Conservation (phyloP, 73 alveolate genomes). For the Breviolum minutum region DNA sequence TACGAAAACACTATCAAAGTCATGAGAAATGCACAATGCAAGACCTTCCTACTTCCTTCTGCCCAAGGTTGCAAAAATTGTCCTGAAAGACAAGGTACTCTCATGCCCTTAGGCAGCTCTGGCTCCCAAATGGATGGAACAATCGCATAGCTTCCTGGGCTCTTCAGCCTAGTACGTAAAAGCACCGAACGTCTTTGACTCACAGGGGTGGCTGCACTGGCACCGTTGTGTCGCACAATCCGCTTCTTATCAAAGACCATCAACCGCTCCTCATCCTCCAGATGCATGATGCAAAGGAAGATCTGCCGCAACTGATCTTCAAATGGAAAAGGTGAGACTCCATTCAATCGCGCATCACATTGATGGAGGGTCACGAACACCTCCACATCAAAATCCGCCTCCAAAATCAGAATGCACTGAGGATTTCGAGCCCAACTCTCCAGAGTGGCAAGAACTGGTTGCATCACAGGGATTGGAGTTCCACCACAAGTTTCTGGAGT, state of each 20-base stretch:
- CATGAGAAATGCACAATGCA: no score
- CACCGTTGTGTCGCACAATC: constrained; percentile 47
- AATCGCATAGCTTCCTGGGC: constrained; percentile 60
- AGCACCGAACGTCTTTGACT: constrained; percentile 53
- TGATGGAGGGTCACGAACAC: constrained; percentile 32
- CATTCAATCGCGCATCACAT: constrained; percentile 59
- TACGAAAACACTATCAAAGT: no score
- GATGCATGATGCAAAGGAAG: constrained; percentile 44
- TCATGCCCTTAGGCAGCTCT: constrained; percentile 15
- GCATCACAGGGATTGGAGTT: constrained; percentile 78
- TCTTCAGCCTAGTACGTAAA: not conserved
- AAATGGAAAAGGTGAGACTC: constrained; percentile 40
- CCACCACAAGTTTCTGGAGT: constrained; percentile 53
- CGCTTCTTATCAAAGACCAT: constrained; percentile 54
- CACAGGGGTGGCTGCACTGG: constrained; percentile 59
- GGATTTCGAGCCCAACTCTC: constrained; percentile 78
- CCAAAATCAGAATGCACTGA: constrained; percentile 13
- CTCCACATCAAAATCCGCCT: constrained; percentile 57
- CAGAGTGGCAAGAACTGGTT: constrained; percentile 69
- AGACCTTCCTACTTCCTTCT: no score
- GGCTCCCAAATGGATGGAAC: constrained; percentile 84
- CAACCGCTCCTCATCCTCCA: constrained; percentile 17
- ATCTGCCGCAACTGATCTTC: constrained; percentile 77
- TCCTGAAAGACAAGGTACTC: not conserved
- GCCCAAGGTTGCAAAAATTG: no score